Percentiles rank a stretch among this genome's conserved stretches.
Evolutionary conservation across 106 monocot genomes (phyloP).

Genomic region (Narthecium ossifragum): DNA sequence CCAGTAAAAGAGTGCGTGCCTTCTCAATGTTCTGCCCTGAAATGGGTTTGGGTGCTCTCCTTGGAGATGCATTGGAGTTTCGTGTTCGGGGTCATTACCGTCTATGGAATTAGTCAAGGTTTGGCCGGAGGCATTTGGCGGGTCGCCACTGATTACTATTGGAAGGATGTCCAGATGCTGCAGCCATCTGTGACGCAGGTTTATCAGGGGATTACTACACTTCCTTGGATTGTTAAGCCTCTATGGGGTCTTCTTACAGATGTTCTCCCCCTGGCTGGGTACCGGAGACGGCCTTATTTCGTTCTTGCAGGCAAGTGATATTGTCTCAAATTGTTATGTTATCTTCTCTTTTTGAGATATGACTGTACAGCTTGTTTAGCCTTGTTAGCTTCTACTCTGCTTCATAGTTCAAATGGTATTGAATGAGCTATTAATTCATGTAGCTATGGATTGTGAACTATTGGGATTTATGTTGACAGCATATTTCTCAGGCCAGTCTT

Average conservation of each 20-base stretch:
- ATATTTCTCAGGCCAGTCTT: no score
- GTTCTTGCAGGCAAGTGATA: constrained; percentile 37
- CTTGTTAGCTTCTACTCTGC: no score
- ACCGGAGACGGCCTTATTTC: constrained; percentile 57
- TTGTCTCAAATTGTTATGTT: neutral
- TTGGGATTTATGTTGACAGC: no score
- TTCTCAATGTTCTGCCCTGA: constrained; percentile 12
- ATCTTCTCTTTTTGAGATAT: neutral
- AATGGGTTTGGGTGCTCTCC: constrained; percentile 43
- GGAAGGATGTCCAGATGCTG: constrained; percentile 75
- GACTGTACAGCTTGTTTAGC: no score
- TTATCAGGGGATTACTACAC: constrained; percentile 42
- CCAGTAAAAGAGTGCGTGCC: no score
- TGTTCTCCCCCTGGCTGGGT: constrained; percentile 50
- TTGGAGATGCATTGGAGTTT: constrained; percentile 57
- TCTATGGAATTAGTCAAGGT: constrained; percentile 61
- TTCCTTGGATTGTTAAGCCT: constrained; percentile 73
- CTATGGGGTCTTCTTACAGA: constrained; percentile 74
- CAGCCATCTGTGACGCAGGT: constrained; percentile 70
- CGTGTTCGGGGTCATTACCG: constrained; percentile 38
- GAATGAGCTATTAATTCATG: no score
- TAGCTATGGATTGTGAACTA: no score
- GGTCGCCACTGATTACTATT: constrained; percentile 61
- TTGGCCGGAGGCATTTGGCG: constrained; percentile 34
- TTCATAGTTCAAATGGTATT: no score